Conservation (phyloP, 1,139 yeast species). For the Saccharomycopsis hybrid region DNA sequence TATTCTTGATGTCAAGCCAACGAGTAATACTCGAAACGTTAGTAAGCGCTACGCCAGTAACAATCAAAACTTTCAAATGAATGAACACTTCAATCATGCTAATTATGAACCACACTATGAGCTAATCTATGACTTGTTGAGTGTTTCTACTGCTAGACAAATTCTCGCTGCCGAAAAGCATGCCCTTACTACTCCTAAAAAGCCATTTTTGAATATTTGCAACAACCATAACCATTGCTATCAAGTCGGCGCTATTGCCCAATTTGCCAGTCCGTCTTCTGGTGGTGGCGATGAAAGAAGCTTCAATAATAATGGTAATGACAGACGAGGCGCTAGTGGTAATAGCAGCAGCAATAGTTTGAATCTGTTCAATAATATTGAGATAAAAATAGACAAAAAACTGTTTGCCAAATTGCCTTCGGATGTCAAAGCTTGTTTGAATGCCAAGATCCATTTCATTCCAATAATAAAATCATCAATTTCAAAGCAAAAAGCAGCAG, state of each 20-base stretch:
- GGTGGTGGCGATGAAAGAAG: no score
- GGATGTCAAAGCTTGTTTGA: conserved; percentile 37
- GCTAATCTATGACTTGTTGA: neutral
- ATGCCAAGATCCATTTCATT: conserved; percentile 49
- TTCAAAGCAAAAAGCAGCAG: neutral
- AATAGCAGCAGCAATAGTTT: no score
- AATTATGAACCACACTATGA: neutral
- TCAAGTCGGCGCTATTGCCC: conserved; percentile 23
- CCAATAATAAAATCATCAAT: conserved; percentile 44
- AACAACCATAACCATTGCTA: conserved; percentile 40
- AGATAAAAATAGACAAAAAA: conserved; percentile 24
- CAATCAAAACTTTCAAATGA: neutral
- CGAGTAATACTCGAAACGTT: no score
- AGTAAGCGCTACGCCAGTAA: neutral
- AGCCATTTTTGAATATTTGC: conserved; percentile 51
- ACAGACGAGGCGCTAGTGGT: no score
- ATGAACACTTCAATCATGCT: no score
- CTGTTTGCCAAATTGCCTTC: conserved; percentile 27
- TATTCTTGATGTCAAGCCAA: no score
- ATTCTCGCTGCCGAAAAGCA: conserved; percentile 39
- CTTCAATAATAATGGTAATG: no score
- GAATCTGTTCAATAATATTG: no score
- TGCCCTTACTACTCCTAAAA: conserved; percentile 31
- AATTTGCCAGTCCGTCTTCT: no score
- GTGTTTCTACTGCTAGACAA: neutral